Base-by-base conservation (phyloP, 2,329 filamentous ascomycete genomes). In the Aureobasidium sp. region DNA sequence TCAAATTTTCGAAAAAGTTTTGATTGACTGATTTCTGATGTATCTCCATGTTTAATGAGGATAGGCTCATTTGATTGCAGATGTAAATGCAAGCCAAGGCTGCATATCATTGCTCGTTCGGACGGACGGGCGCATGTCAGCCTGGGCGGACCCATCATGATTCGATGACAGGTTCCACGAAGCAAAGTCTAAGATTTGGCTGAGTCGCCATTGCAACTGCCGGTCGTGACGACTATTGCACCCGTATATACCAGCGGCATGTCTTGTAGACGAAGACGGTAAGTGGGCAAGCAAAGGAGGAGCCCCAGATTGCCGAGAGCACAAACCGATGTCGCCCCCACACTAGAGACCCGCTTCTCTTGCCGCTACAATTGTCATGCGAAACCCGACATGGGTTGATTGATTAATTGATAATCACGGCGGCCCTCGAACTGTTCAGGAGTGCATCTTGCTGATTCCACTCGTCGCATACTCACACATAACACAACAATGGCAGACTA, bases 401-500 rank as follows among this genome's bases (percentile, higher is more conserved):
- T 20, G 9, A 42, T 55, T 55, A 23, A 55, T 55, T 53, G 36
- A 41, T 29, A 53, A 47, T 36, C 36, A 7, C 17, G 8, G 32
- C n/a, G 13, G 7, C 13, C 20, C 39, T 29, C 27, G 20, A n/a
- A 6, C 29, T 5, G 26, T 27, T 10, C 42, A 27, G 13, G 17
- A 8, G 42, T 37, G 27, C 34, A 36, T 46, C 20, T 10, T 46
- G 29, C 13, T 23, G n/a, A 46, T 23, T n/a, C 5, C 27, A 2
- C 10, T 26, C 23, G 39, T 44, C 36, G 15, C 52, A 41, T 42
- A 44, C n/a, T 36, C 41, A n/a, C 2, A n/a, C 12, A 2, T 5
- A 46, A 23, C 53, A 47, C 56, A 60, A n/a, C 23, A 50, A 60
- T 60, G 57, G 34, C 57, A 51, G 57, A 60, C 46, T 60, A 60